Conservation (phyloP, 2,329 filamentous ascomycete species). For the Ophiostoma ips region DNA sequence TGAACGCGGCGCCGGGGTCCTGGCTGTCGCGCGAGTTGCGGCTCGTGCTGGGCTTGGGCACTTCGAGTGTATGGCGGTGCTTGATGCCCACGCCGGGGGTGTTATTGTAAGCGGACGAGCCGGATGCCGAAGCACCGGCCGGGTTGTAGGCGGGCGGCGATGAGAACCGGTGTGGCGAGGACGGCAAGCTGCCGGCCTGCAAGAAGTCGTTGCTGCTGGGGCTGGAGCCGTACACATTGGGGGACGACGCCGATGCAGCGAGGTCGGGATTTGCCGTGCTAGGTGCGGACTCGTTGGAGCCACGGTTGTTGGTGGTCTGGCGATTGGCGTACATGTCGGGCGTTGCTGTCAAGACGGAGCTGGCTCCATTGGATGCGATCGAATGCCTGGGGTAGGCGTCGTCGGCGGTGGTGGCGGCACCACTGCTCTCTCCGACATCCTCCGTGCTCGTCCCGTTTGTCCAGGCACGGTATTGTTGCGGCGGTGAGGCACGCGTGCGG, state of each 20-base stretch:
- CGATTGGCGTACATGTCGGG: constrained; percentile 20
- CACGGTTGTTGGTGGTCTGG: constrained; percentile 16
- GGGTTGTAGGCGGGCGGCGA: constrained; percentile 45
- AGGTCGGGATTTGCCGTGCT: constrained; percentile 1
- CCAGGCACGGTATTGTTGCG: not conserved
- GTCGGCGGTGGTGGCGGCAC: not conserved
- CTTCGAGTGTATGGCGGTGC: constrained; percentile 79
- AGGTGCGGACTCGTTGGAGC: constrained; percentile 8
- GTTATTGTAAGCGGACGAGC: constrained; percentile 34
- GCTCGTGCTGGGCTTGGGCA: constrained; percentile 50
- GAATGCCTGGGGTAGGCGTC: constrained; percentile 21
- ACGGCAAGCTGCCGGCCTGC: not conserved
- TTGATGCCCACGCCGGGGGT: constrained; percentile 45
- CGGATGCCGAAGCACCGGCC: constrained; percentile 18
- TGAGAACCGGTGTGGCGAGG: constrained; percentile 43
- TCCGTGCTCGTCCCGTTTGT: constrained; percentile 1
- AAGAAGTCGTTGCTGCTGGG: not conserved
- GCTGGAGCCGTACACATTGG: not conserved
- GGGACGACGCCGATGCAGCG: not conserved
- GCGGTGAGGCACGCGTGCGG: constrained; percentile 3
- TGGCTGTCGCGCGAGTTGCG: constrained; percentile 60
- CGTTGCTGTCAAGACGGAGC: constrained; percentile 20
- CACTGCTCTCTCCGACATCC: constrained; percentile 5
- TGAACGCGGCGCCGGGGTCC: constrained; percentile 36
- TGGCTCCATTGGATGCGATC: constrained; percentile 20